Evolutionary conservation across 2,329 filamentous ascomycete species (phyloP).

Genomic region (Neopestalotiopsis clavispora): DNA sequence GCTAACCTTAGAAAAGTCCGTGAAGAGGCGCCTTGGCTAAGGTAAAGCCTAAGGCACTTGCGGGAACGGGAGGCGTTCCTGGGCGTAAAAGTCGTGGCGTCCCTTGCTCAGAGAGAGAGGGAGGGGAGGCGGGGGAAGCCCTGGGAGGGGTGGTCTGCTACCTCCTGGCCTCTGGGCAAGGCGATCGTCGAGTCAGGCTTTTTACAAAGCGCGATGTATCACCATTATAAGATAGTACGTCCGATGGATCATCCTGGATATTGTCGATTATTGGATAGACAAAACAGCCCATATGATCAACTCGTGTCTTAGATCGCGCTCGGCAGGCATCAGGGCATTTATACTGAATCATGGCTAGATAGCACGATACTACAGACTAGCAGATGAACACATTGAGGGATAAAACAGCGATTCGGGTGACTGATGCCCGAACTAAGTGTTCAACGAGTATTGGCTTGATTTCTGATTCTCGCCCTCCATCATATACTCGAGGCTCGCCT

Average conservation of each 20-base stretch:
- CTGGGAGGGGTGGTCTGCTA: neutral
- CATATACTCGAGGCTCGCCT: neutral
- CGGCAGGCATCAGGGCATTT: neutral
- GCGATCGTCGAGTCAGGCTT: neutral
- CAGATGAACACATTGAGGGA: neutral
- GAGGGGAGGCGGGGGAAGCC: neutral
- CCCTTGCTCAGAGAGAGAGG: neutral
- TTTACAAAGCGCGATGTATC: neutral
- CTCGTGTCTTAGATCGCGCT: neutral
- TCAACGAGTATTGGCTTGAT: neutral
- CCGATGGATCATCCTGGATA: neutral
- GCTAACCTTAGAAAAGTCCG: neutral
- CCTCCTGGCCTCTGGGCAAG: neutral
- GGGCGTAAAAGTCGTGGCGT: neutral
- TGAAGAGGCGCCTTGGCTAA: neutral
- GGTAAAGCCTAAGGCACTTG: neutral
- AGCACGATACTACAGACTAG: neutral
- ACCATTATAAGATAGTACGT: neutral
- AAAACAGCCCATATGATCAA: neutral
- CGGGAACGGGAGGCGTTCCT: slow-evolving; percentile 1
- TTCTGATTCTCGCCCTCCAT: neutral
- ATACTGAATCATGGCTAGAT: neutral
- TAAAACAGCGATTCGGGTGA: neutral
- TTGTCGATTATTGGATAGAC: neutral
- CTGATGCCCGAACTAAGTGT: neutral